phyloP scores from a whole-genome alignment of 495 filamentous ascomycete species.

The Penicillium steckii region DNA sequence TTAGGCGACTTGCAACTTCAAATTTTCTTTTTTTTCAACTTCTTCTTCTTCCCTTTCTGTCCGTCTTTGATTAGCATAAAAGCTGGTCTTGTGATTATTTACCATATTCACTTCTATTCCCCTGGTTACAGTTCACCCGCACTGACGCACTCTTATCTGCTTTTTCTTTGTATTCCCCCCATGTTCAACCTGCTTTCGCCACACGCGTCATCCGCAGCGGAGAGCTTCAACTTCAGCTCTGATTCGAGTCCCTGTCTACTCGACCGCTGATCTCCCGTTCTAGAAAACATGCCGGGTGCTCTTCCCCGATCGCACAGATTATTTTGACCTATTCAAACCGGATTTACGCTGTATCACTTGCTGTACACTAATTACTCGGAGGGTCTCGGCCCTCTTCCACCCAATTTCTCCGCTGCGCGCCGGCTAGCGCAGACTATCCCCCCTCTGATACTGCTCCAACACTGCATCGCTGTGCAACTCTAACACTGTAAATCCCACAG shows the following conservation, averaged over 20 bases:
- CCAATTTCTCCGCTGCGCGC: background rate
- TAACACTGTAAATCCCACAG: background rate
- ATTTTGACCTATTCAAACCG: background rate
- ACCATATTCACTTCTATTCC: too few relatives aligned
- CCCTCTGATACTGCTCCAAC: background rate
- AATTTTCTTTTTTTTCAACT: too few relatives aligned
- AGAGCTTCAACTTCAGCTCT: conserved; percentile 12
- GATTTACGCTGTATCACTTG: background rate
- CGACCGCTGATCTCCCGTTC: conserved; percentile 6
- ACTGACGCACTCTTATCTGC: background rate
- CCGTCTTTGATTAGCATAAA: too few relatives aligned
- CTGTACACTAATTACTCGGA: too few relatives aligned
- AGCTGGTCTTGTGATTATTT: background rate
- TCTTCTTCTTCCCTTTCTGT: too few relatives aligned
- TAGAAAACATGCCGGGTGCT: background rate
- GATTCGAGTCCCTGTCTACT: conserved; percentile 7
- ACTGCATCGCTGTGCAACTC: background rate
- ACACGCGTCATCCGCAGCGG: conserved; percentile 24
- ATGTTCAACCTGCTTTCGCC: conserved; percentile 24
- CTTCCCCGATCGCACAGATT: background rate
- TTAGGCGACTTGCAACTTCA: too few relatives aligned
- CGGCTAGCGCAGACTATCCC: background rate
- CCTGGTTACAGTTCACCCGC: too few relatives aligned
- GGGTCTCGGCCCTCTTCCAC: background rate
- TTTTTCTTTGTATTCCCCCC: background rate